Percentiles rank a stretch among this genome's conserved stretches.
These are phyloP conservation scores for Lachancea sp. DNA, from an alignment of 805 yeast species.

Conservation along the genomic window DNA sequence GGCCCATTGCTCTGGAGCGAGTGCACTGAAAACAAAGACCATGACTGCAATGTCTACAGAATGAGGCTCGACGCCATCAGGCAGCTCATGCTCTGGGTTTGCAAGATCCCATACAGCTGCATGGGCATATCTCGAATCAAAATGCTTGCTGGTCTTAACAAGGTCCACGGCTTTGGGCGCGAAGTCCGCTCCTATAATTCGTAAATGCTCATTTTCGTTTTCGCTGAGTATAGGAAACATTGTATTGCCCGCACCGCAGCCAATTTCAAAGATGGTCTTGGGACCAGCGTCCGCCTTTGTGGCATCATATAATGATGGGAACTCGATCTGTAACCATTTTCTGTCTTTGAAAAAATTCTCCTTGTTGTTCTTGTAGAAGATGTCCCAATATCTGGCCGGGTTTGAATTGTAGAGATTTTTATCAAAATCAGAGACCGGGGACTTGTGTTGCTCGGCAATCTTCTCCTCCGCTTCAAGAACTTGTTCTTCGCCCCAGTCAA, in stretches of 20 bases:
- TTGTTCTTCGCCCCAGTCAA: conserved; percentile 95
- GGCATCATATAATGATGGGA: conserved; percentile 75
- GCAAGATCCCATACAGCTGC: conserved; percentile 97
- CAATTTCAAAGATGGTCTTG: conserved; percentile 76
- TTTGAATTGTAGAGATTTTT: conserved; percentile 69
- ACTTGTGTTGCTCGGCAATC: conserved; percentile 65
- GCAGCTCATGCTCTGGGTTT: conserved; percentile 62
- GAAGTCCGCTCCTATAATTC: conserved; percentile 81
- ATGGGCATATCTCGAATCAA: conserved; percentile 54
- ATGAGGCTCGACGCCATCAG: conserved; percentile 74
- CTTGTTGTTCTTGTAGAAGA: conserved; percentile 81
- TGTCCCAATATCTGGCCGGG: conserved; percentile 94
- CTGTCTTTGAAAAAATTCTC: conserved; percentile 96
- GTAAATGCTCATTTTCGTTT: conserved; percentile 71
- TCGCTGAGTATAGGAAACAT: conserved; percentile 82
- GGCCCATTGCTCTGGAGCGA: conserved; percentile 87
- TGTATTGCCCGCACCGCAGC: conserved; percentile 98
- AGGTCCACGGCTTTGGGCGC: conserved; percentile 84
- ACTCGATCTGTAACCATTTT: conserved; percentile 92
- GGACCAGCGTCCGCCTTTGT: conserved; percentile 69
- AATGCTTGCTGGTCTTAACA: conserved; percentile 59
- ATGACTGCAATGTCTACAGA: conserved; percentile 89
- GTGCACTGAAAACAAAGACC: conserved; percentile 90
- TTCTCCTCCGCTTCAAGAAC: conserved; percentile 63
- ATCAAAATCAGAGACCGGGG: conserved; percentile 86